Base-by-base conservation (phyloP, 2,329 filamentous ascomycete genomes). In the Didymella pinodella region DNA sequence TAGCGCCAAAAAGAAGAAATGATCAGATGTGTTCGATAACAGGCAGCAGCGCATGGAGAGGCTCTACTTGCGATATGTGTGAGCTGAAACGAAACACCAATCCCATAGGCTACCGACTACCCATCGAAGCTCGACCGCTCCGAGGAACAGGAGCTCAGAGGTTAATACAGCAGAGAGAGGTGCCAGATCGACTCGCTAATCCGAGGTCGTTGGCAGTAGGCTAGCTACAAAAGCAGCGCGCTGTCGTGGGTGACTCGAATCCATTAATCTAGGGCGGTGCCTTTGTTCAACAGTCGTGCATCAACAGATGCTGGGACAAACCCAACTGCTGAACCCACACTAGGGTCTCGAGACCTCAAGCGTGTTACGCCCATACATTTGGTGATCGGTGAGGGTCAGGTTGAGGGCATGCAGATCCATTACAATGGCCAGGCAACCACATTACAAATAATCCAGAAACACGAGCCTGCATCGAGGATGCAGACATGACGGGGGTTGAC, bases 241-340 rank as follows among this genome's bases (percentile, higher is more conserved):
- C 28, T 18, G 31, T 56, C 43, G 22, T 32, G 38, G 28, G 59
- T 20, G 40, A 51, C 52, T 49, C 20, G 46, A 51, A 53, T 45
- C 59, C 59, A 50, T 74, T 69, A 26, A 54, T 76, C 57, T 76
- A 26, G 74, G 72, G 70, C 63, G 63, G 62, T 70, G 74, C 74
- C 74, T 76, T 76, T 76, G 72, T 66, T 57, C 70, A 75, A 60
- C 66, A 73, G 66, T 65, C 65, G 74, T 68, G 40, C 63, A 70
- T 65, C 69, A 25, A 48, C 48, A 63, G 63, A 66, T 65, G 63
- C 20, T 56, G 57, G 64, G 60, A 59, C 48, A n/a, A 47, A 11
- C 65, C 66, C 54, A 59, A 63, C 65, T 71, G 67, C 58, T 71
- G 65, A 64, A 74, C 71, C 74, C 73, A 72, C 67, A 67, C 49